These are phyloP conservation scores for Pedinophyceae sp. DNA, from an alignment of 139 green algal genomes.

Conservation along the genomic window DNA sequence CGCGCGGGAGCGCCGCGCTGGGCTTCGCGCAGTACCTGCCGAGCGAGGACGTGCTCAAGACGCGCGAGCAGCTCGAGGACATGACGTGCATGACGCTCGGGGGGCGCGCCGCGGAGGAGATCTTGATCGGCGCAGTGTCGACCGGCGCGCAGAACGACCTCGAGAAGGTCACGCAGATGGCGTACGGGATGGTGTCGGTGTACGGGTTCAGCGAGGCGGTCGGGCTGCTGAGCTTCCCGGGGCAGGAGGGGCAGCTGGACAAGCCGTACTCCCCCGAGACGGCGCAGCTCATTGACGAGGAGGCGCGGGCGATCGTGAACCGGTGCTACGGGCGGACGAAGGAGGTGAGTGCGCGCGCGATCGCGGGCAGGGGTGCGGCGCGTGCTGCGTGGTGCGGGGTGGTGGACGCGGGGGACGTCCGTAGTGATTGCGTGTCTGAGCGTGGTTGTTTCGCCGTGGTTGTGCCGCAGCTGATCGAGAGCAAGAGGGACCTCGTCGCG, in stretches of 20 bases:
- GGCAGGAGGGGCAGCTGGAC: slow-evolving; percentile 61
- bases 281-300: slow-evolving; percentile 82
- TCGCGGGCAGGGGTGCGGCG: too few relatives aligned
- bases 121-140: slow-evolving; percentile 91
- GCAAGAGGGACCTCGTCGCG: slow-evolving; percentile 66
- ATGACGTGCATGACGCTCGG: slow-evolving; percentile 74
- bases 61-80: slow-evolving; percentile 8
- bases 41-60: slow-evolving; percentile 94
- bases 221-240: slow-evolving; percentile 87
- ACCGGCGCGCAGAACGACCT: slow-evolving; percentile 97
- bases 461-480: slow-evolving; percentile 50
- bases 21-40: slow-evolving; percentile 99
- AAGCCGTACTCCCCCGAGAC: slow-evolving; percentile 95
- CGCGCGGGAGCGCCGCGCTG: slow-evolving; percentile 77
- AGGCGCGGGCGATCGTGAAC: slow-evolving; percentile 55
- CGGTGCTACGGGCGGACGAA: slow-evolving; percentile 18
- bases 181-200: slow-evolving; percentile 72
- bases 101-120: slow-evolving; percentile 82
- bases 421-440: too few relatives aligned
- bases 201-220: slow-evolving; percentile 94
- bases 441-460: neutral
- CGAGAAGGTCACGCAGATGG: slow-evolving; percentile 92
- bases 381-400: too few relatives aligned
- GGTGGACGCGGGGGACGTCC: too few relatives aligned
- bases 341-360: neutral